A percentile compares a stretch with the other conserved stretches of the same genome.
These are phyloP conservation scores for Candida hungchunana DNA, from an alignment of 805 yeast species.

Conservation along the genomic window DNA sequence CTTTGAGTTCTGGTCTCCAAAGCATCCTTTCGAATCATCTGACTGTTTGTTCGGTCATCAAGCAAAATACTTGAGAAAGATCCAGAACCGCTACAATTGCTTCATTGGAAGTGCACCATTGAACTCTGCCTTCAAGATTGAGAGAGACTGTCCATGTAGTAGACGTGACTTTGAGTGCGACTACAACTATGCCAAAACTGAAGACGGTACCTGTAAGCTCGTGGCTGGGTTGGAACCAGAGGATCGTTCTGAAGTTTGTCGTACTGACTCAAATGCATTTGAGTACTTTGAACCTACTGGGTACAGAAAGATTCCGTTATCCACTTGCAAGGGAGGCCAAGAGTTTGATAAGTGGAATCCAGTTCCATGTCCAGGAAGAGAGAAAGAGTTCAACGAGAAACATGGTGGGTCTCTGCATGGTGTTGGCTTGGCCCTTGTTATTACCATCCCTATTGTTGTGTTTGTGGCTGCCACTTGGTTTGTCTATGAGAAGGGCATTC, in stretches of 20 bases:
- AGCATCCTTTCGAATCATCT: slow-evolving; percentile 44
- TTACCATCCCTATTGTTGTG: slow-evolving; percentile 49
- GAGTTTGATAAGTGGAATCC: slow-evolving; percentile 61
- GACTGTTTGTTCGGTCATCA: slow-evolving; percentile 75
- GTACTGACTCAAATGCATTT: slow-evolving; percentile 42
- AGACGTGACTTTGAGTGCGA: slow-evolving; percentile 94
- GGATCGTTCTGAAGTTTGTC: slow-evolving; percentile 62
- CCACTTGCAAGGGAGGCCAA: slow-evolving; percentile 83
- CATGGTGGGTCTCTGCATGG: slow-evolving; percentile 51
- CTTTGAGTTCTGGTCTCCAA: slow-evolving; percentile 61
- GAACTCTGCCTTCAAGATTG: slow-evolving; percentile 47
- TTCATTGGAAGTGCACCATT: slow-evolving; percentile 58
- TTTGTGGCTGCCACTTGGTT: slow-evolving; percentile 41
- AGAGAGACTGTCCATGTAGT: slow-evolving; percentile 75
- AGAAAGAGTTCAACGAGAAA: slow-evolving; percentile 50
- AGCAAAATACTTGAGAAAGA: slow-evolving; percentile 52
- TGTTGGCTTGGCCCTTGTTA: slow-evolving; percentile 45
- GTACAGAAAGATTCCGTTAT: slow-evolving; percentile 78
- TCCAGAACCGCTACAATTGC: slow-evolving; percentile 53
- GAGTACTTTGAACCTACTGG: slow-evolving; percentile 90
- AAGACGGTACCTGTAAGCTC: slow-evolving; percentile 82
- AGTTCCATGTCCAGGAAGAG: slow-evolving; percentile 87
- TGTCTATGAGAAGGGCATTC: slow-evolving; percentile 72
- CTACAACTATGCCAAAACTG: slow-evolving; percentile 64
- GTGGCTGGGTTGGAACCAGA: slow-evolving; percentile 65